phyloP scores from a whole-genome alignment of 2,329 filamentous ascomycete species.

The Diaporthe sp. region DNA sequence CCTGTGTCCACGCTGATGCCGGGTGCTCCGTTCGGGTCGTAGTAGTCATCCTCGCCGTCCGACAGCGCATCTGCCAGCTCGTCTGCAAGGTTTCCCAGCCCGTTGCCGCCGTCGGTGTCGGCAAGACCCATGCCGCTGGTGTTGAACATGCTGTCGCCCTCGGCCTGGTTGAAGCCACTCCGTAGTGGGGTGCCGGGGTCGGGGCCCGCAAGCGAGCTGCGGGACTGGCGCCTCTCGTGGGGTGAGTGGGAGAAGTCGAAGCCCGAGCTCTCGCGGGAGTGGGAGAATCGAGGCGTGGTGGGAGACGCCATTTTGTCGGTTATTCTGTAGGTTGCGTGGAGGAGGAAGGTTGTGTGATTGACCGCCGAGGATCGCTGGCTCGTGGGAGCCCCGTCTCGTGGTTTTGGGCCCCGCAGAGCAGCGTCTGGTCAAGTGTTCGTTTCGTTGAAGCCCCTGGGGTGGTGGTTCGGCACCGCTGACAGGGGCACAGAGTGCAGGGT shows the following conservation, averaged over 20 bases:
- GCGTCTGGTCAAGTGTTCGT: constrained; percentile 17
- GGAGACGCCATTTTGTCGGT: constrained; percentile 63
- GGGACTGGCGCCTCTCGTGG: constrained; percentile 62
- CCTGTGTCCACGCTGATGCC: constrained; percentile 54
- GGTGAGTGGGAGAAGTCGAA: constrained; percentile 66
- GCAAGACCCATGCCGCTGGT: constrained; percentile 54
- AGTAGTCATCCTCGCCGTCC: constrained; percentile 71
- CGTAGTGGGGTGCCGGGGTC: constrained; percentile 65
- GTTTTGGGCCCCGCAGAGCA: constrained; percentile 23
- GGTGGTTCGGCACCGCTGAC: constrained; percentile 38
- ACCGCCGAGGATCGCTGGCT: constrained; percentile 24
- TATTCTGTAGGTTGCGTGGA: constrained; percentile 26
- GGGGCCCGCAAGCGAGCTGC: constrained; percentile 44
- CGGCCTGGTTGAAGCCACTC: constrained; percentile 64
- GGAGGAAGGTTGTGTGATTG: constrained; percentile 18
- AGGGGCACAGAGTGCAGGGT: constrained; percentile 10
- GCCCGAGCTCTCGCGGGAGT: constrained; percentile 71
- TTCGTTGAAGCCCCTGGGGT: constrained; percentile 31
- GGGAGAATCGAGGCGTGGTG: constrained; percentile 64
- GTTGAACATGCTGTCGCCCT: constrained; percentile 61
- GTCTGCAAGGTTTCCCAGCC: constrained; percentile 83
- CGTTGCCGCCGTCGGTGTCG: constrained; percentile 62
- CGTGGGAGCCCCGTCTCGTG: constrained; percentile 29
- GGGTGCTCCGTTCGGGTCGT: constrained; percentile 56
- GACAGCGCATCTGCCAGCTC: constrained; percentile 83